Percentiles rank a stretch among this genome's conserved stretches.
Evolutionary conservation across 306 rosid genomes (phyloP).

Genomic region (Cercis canadensis): DNA sequence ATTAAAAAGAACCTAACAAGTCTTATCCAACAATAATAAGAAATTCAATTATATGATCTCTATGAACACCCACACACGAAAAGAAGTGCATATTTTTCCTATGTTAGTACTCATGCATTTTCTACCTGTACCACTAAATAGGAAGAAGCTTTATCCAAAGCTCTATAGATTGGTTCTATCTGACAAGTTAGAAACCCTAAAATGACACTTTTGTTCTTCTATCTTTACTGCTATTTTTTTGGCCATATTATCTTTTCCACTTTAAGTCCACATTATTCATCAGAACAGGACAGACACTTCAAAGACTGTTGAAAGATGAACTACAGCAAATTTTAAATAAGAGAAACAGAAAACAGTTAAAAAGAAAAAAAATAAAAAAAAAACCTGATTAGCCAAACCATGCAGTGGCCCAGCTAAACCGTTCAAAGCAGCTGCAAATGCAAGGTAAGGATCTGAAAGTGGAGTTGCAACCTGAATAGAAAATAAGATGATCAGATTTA

Average conservation of each 20-base stretch:
- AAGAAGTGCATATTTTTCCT: background rate
- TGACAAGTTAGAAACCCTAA: background rate
- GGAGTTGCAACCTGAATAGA: conserved; percentile 86
- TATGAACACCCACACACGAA: too few relatives aligned
- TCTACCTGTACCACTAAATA: conserved; percentile 1
- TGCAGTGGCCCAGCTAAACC: conserved; percentile 99
- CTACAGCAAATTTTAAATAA: background rate
- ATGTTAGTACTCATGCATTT: background rate
- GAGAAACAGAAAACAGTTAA: conserved; percentile 9
- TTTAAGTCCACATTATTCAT: background rate
- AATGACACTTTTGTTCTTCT: background rate
- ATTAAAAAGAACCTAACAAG: conserved; percentile 2
- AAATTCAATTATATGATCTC: too few relatives aligned
- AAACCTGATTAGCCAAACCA: conserved; percentile 99
- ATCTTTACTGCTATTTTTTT: background rate
- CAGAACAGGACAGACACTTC: background rate
- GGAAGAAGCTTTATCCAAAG: background rate
- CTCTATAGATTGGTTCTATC: background rate
- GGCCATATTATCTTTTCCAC: too few relatives aligned
- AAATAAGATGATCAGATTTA: conserved; percentile 32
- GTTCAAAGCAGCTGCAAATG: conserved; percentile 96
- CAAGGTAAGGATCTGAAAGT: conserved; percentile 95
- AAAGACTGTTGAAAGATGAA: background rate
- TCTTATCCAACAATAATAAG: background rate
- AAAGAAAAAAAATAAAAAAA: conserved; percentile 28